phyloP scores from a whole-genome alignment of 75 land plant genomes.

The Isoetes taiwanensis region DNA sequence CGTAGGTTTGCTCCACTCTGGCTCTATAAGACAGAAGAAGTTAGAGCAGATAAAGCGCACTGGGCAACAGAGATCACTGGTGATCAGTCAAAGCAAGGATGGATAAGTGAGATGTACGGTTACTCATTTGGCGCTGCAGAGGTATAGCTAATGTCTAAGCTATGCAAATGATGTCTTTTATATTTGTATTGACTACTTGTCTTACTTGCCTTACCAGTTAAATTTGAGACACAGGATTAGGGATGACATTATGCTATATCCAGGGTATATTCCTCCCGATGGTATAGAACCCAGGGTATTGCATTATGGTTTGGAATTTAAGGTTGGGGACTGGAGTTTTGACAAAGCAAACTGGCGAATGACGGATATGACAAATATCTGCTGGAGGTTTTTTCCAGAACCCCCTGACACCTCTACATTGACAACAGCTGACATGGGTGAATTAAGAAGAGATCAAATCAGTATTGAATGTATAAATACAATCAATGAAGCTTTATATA shows the following conservation, averaged over 20 bases:
- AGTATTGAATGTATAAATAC: constrained; percentile 66
- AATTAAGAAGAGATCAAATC: constrained; percentile 37
- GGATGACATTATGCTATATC: constrained; percentile 68
- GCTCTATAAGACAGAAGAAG: constrained; percentile 92
- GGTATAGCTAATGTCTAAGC: constrained; percentile 31
- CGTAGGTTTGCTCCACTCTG: constrained; percentile 67
- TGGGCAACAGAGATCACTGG: constrained; percentile 78
- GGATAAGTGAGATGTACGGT: constrained; percentile 99
- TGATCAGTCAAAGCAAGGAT: constrained; percentile 68
- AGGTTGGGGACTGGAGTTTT: constrained; percentile 76
- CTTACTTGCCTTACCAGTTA: constrained; percentile 27
- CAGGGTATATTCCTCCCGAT: constrained; percentile 69
- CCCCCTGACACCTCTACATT: constrained; percentile 67
- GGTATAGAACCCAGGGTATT: constrained; percentile 58
- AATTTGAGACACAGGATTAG: constrained; percentile 49
- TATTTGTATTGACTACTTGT: neutral
- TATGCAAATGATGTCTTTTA: neutral
- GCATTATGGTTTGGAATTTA: constrained; percentile 72
- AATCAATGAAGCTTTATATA: constrained; percentile 53
- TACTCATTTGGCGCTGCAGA: constrained; percentile 97
- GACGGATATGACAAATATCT: constrained; percentile 51
- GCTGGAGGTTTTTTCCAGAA: constrained; percentile 86
- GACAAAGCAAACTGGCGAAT: constrained; percentile 79
- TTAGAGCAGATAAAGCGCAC: constrained; percentile 81
- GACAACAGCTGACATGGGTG: constrained; percentile 15